Conservation (phyloP, 371 early-diverging fungal genomes). For the Mucor circinelloides region DNA sequence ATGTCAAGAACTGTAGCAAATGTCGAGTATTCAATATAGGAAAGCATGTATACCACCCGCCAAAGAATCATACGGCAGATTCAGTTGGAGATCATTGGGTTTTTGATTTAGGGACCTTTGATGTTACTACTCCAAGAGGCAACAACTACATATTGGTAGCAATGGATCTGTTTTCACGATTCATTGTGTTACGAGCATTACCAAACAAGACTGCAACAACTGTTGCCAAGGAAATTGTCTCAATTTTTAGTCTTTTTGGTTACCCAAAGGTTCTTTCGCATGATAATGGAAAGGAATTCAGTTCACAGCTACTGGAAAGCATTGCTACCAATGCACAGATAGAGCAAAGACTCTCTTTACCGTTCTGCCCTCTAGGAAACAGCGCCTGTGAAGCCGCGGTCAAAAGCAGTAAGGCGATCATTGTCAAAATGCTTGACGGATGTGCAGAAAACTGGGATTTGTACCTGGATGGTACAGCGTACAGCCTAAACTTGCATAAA, state of each 20-base stretch:
- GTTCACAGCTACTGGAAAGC: not conserved
- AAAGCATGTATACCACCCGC: no score
- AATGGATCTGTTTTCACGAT: constrained; percentile 6
- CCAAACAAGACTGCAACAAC: not conserved
- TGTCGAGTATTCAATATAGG: no score
- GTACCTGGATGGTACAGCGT: not conserved
- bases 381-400: not conserved
- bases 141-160: not conserved
- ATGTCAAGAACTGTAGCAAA: no score
- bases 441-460: constrained; percentile 11
- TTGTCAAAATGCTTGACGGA: constrained; percentile 1
- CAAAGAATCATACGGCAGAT: no score
- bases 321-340: not conserved
- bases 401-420: not conserved
- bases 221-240: not conserved
- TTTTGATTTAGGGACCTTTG: no score
- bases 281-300: constrained; percentile 5
- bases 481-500: not conserved
- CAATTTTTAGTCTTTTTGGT: not conserved
- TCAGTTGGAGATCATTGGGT: no score
- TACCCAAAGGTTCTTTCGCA: not conserved
- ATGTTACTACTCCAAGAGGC: no score
- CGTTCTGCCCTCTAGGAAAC: not conserved
- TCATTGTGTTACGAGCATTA: constrained; percentile 3
- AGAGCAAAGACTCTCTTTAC: not conserved